These are phyloP conservation scores for Wallemia hederae DNA, from an alignment of 1,284 basidiomycete species.

Conservation along the genomic window DNA sequence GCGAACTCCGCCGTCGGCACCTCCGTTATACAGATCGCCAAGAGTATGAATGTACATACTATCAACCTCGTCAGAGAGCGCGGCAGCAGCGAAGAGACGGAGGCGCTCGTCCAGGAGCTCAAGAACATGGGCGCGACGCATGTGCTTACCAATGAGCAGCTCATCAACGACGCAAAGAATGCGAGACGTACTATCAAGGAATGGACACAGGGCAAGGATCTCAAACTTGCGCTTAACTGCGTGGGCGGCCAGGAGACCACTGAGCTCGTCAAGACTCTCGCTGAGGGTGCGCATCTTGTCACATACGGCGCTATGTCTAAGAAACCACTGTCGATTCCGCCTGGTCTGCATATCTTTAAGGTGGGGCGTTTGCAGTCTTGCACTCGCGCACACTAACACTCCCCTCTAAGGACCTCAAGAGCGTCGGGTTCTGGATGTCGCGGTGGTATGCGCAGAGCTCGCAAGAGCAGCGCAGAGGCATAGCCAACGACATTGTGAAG, in stretches of 20 bases:
- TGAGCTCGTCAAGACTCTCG: neutral
- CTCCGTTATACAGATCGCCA: slow-evolving; percentile 44
- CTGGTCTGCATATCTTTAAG: slow-evolving; percentile 51
- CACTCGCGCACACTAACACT: neutral
- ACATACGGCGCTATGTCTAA: slow-evolving; percentile 74
- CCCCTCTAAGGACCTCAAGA: neutral
- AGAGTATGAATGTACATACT: slow-evolving; percentile 32
- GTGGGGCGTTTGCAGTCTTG: slow-evolving; percentile 5
- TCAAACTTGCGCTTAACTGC: slow-evolving; percentile 45
- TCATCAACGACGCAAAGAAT: slow-evolving; percentile 25
- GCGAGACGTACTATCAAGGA: slow-evolving; percentile 21
- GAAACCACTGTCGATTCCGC: slow-evolving; percentile 42
- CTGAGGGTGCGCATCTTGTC: slow-evolving; percentile 32
- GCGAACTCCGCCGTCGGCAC: slow-evolving; percentile 44
- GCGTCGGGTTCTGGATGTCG: slow-evolving; percentile 11
- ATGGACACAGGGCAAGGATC: slow-evolving; percentile 32
- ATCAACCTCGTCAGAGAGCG: slow-evolving; percentile 46
- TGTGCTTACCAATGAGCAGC: slow-evolving; percentile 40
- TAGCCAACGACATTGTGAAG: neutral
- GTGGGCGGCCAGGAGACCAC: slow-evolving; percentile 40
- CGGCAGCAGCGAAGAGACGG: slow-evolving; percentile 28
- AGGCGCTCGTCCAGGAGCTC: slow-evolving; percentile 24
- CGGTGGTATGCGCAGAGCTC: neutral
- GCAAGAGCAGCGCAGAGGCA: neutral
- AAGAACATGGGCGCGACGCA: slow-evolving; percentile 34